Conservation (phyloP, 345 rosid species). For the Hibiscus tridactylites region DNA sequence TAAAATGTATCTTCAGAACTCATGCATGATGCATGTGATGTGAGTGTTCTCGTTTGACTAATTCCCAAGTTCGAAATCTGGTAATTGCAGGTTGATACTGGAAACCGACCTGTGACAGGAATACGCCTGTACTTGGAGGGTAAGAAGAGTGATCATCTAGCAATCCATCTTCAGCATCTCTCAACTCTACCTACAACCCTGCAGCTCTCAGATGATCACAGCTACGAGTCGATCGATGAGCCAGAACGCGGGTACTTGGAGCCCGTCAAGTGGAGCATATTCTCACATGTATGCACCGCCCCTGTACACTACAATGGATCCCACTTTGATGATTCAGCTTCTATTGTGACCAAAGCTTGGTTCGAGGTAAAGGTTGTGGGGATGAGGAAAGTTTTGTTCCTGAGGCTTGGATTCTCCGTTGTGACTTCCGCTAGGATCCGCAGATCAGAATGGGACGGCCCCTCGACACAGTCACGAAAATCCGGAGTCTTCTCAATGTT, state of each 20-base stretch:
- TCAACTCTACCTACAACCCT: constrained; percentile 49
- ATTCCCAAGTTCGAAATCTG: background rate
- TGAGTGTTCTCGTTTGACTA: background rate
- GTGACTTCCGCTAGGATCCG: constrained; percentile 63
- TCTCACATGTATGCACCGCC: constrained; percentile 86
- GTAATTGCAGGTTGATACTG: constrained; percentile 59
- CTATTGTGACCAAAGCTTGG: constrained; percentile 87
- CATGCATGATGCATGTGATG: background rate
- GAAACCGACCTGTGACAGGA: constrained; percentile 80
- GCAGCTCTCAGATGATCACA: constrained; percentile 51
- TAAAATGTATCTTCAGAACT: background rate
- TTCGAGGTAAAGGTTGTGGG: constrained; percentile 78
- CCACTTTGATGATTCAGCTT: constrained; percentile 55
- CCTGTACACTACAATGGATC: constrained; percentile 63
- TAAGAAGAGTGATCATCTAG: constrained; percentile 78
- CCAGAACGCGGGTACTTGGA: constrained; percentile 66
- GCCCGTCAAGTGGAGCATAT: constrained; percentile 82
- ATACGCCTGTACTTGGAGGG: constrained; percentile 87
- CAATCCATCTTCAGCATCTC: constrained; percentile 90
- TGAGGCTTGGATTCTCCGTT: constrained; percentile 78
- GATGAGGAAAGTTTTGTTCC: constrained; percentile 77
- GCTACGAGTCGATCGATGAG: constrained; percentile 39
- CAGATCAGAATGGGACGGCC: constrained; percentile 76
- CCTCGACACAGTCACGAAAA: constrained; percentile 54
- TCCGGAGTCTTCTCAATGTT: constrained; percentile 75